Conservation (phyloP, 2,329 filamentous ascomycete genomes). For the Fusarium sp. region DNA sequence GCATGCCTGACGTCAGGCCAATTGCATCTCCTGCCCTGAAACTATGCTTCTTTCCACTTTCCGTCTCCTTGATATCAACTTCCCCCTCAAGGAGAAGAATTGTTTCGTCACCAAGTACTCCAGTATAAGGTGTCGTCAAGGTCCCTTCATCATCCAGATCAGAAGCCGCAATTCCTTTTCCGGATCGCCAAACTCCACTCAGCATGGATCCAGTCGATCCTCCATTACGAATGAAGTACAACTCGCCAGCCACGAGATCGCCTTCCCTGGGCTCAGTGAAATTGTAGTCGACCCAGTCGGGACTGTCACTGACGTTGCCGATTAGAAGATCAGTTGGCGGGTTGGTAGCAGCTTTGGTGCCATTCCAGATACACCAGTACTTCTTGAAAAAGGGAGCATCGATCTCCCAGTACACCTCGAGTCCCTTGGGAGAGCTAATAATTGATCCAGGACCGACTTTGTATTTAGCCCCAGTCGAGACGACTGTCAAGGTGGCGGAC, state of each 20-base stretch:
- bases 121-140: constrained; percentile 3
- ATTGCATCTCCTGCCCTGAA: constrained; percentile 13
- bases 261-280: constrained; percentile 33
- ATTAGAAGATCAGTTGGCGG: constrained; percentile 10
- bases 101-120: constrained; percentile 1
- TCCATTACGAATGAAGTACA: constrained; percentile 26
- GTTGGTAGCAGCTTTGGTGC: neutral
- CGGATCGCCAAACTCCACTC: constrained; percentile 9
- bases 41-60: constrained; percentile 1
- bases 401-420: constrained; percentile 4
- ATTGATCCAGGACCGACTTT: constrained; percentile 5
- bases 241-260: constrained; percentile 23
- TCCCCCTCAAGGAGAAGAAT: constrained; percentile 8
- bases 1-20: constrained; percentile 4
- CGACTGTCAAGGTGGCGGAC: neutral
- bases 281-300: constrained; percentile 21
- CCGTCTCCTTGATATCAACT: neutral
- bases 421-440: constrained; percentile 12
- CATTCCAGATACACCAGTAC: constrained; percentile 15
- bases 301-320: constrained; percentile 13
- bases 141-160: neutral
- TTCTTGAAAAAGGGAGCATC: constrained; percentile 14
- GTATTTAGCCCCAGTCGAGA: neutral
- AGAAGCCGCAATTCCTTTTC: neutral
- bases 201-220: constrained; percentile 15